Evolutionary conservation across 2,329 filamentous ascomycete species (phyloP).

Genomic region (Sphaerulina vaccinii): DNA sequence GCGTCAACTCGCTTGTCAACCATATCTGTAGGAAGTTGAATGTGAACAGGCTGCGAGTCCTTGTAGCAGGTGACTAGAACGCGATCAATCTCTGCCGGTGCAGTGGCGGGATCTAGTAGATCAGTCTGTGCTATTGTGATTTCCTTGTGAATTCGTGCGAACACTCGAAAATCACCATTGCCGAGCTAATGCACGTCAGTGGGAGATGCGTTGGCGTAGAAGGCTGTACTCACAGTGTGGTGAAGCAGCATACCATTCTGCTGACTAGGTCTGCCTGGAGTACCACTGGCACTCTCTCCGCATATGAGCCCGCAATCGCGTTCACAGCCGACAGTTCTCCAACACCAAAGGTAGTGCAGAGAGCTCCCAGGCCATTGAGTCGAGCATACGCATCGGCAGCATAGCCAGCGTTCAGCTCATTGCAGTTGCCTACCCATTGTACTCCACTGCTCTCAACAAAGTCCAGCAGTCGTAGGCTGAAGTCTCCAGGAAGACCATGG

Average conservation of each 20-base stretch:
- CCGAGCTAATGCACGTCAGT: constrained; percentile 28
- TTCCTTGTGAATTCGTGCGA: constrained; percentile 71
- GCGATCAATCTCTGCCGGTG: constrained; percentile 73
- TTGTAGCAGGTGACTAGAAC: constrained; percentile 73
- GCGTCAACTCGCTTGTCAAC: constrained; percentile 74
- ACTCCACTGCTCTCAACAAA: constrained; percentile 55
- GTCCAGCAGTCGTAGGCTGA: constrained; percentile 53
- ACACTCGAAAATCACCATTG: constrained; percentile 74
- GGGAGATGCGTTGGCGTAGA: too few species aligned
- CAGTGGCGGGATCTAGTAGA: constrained; percentile 66
- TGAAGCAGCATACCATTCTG: constrained; percentile 46
- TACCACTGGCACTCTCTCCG: constrained; percentile 50
- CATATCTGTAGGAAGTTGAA: constrained; percentile 80
- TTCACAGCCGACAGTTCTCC: constrained; percentile 51
- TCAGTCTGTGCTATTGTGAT: constrained; percentile 71
- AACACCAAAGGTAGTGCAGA: constrained; percentile 50
- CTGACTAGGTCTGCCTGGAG: constrained; percentile 42
- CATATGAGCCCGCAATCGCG: constrained; percentile 49
- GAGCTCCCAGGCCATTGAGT: constrained; percentile 47
- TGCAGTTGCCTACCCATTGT: constrained; percentile 61
- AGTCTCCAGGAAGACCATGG: constrained; percentile 54
- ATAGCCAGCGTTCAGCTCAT: constrained; percentile 57
- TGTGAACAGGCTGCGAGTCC: constrained; percentile 75
- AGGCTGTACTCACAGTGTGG: constrained; percentile 38
- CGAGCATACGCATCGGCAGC: constrained; percentile 50